A percentile compares a stretch with the other conserved stretches of the same genome.
These are phyloP conservation scores for Starmerella apis DNA, from an alignment of 805 yeast genomes.

Conservation along the genomic window DNA sequence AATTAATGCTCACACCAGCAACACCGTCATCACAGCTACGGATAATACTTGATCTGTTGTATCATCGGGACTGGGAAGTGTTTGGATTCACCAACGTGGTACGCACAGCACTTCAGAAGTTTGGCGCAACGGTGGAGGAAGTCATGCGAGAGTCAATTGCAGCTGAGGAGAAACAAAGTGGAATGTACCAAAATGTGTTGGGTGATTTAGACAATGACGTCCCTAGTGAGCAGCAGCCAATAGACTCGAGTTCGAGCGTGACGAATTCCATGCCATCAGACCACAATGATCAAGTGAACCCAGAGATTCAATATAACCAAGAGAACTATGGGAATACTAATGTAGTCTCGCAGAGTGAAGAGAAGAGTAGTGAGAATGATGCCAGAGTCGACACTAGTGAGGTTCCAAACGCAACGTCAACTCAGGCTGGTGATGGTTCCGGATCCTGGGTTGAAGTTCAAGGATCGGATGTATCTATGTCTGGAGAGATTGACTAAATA, in stretches of 20 bases:
- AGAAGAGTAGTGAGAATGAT: no score
- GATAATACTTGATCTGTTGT: not conserved
- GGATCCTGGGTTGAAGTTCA: conserved; percentile 1
- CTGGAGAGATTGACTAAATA: not conserved
- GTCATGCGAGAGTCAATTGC: not conserved
- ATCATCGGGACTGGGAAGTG: not conserved
- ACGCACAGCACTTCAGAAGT: not conserved
- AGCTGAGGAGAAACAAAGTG: not conserved
- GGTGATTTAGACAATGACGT: not conserved
- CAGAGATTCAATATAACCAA: not conserved
- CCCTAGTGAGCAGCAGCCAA: no score
- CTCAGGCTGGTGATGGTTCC: not conserved
- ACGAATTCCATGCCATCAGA: no score
- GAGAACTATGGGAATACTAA: no score
- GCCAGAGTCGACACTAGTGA: not conserved
- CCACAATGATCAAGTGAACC: not conserved
- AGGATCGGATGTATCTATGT: conserved; percentile 1
- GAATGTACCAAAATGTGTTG: not conserved
- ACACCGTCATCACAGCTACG: not conserved
- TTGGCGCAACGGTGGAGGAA: not conserved
- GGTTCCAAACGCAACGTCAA: not conserved
- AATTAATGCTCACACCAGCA: conserved; percentile 8
- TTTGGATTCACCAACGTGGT: not conserved
- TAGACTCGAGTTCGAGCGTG: no score
- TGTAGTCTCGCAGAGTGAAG: no score